Evolutionary conservation across 805 yeast genomes (phyloP).

Genomic region (Candida michaelii): DNA sequence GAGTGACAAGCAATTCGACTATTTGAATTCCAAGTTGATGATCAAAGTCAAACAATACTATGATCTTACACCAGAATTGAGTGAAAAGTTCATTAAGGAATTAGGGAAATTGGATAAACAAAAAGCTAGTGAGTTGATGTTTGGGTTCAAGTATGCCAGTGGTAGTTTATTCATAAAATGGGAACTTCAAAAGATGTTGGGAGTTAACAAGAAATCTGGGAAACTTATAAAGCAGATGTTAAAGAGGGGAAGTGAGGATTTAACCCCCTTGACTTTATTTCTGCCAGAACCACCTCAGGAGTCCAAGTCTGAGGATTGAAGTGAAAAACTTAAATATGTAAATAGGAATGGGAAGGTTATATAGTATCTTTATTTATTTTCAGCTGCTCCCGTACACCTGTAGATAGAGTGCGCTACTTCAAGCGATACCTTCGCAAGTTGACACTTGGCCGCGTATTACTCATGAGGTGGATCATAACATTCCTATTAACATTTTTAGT

Average conservation of each 20-base stretch:
- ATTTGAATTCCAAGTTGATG: conserved; percentile 9
- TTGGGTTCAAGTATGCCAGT: conserved; percentile 29
- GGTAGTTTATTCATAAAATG: conserved; percentile 27
- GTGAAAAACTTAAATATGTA: too few relatives aligned
- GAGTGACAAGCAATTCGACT: conserved; percentile 5
- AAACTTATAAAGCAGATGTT: conserved; percentile 3
- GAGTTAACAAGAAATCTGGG: conserved; percentile 21
- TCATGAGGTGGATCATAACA: background rate
- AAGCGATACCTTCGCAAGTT: too few relatives aligned
- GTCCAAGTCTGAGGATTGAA: too few relatives aligned
- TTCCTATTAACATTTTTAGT: background rate
- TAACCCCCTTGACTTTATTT: conserved; percentile 4
- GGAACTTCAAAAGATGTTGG: conserved; percentile 30
- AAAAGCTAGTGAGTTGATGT: conserved; percentile 25
- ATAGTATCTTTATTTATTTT: too few relatives aligned
- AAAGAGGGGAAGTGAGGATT: background rate
- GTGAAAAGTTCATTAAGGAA: conserved; percentile 11
- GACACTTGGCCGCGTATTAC: background rate
- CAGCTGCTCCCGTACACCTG: too few relatives aligned
- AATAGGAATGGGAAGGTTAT: background rate
- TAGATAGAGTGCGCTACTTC: too few relatives aligned
- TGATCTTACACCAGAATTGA: conserved; percentile 8
- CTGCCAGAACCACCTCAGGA: too few relatives aligned
- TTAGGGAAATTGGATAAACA: conserved; percentile 13
- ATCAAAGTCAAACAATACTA: conserved; percentile 8